Conservation (phyloP, 108 stramenopile genomes). For the Seminavis robusta region DNA sequence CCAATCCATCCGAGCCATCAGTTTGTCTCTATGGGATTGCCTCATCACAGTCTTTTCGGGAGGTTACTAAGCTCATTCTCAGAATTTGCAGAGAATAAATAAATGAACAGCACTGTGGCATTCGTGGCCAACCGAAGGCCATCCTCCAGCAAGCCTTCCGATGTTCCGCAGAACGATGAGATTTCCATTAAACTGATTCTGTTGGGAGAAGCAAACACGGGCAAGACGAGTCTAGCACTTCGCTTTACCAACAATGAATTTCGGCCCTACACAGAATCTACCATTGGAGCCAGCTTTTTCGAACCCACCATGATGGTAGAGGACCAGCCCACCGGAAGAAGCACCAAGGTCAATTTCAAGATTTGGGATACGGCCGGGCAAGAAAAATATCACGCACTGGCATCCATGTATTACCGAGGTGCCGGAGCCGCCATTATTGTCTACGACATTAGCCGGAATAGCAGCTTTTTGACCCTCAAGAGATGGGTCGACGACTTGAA, state of each 20-base stretch:
- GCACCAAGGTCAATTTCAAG: not conserved
- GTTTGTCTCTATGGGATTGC: too few relatives aligned
- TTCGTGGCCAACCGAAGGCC: too few relatives aligned
- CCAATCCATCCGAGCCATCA: too few relatives aligned
- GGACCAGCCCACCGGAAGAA: not conserved
- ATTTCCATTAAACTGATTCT: constrained; percentile 46
- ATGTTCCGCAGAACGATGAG: too few relatives aligned
- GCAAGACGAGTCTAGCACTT: constrained; percentile 48
- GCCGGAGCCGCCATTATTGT: constrained; percentile 43
- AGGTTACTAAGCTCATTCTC: too few relatives aligned
- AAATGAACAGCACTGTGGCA: too few relatives aligned
- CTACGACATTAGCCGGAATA: constrained; percentile 34
- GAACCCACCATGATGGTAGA: not conserved
- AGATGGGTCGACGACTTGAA: constrained; percentile 34
- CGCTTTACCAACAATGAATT: constrained; percentile 55
- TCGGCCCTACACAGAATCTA: constrained; percentile 41
- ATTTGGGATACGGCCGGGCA: constrained; percentile 94
- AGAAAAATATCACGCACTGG: constrained; percentile 82
- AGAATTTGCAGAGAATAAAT: too few relatives aligned
- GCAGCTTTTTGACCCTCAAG: constrained; percentile 23
- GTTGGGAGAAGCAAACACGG: constrained; percentile 53
- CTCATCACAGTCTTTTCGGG: too few relatives aligned
- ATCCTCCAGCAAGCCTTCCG: too few relatives aligned
- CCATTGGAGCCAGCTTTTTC: constrained; percentile 54
- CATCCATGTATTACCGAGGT: constrained; percentile 79